These are phyloP conservation scores for Fusarium hostae DNA, from an alignment of 2,329 filamentous ascomycete species.

Conservation along the genomic window DNA sequence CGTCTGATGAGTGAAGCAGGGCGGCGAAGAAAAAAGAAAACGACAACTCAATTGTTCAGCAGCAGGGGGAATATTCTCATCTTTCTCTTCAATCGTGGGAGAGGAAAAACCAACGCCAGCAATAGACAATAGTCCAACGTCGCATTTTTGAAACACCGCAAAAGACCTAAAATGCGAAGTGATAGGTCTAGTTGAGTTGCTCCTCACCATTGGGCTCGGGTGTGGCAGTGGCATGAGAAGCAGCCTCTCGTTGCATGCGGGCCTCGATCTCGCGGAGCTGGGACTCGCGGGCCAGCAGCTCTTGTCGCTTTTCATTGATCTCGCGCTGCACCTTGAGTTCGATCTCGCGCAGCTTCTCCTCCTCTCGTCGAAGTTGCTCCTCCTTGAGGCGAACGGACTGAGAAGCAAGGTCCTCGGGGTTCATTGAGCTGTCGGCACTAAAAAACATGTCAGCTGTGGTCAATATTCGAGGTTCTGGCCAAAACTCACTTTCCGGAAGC, in stretches of 20 bases:
- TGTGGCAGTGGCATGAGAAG: constrained; percentile 57
- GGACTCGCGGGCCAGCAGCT: constrained; percentile 95
- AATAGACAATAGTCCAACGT: constrained; percentile 59
- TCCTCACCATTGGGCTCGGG: constrained; percentile 66
- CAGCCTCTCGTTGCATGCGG: constrained; percentile 90
- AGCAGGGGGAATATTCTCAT: constrained; percentile 56
- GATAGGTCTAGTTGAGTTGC: constrained; percentile 58
- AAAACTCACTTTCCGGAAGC: constrained; percentile 83
- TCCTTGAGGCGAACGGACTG: constrained; percentile 99
- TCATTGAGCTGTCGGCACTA: constrained; percentile 83
- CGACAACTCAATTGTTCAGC: constrained; percentile 52
- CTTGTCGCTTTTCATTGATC: constrained; percentile 99
- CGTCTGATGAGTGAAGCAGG: constrained; percentile 43
- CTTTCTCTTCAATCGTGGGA: constrained; percentile 56
- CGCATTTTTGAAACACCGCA: constrained; percentile 51
- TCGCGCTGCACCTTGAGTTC: constrained; percentile 99
- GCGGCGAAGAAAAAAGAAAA: constrained; percentile 51
- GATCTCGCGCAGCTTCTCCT: constrained; percentile 99
- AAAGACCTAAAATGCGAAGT: constrained; percentile 47
- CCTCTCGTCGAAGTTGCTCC: constrained; percentile 97
- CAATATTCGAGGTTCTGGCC: neutral
- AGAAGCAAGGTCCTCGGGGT: constrained; percentile 94
- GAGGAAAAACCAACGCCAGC: constrained; percentile 61
- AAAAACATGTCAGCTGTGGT: constrained; percentile 46
- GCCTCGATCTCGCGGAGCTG: constrained; percentile 99